A percentile compares a stretch with the other conserved stretches of the same genome.
phyloP scores from a whole-genome alignment of 108 stramenopile species.

The Cyclotella kingstonii region DNA sequence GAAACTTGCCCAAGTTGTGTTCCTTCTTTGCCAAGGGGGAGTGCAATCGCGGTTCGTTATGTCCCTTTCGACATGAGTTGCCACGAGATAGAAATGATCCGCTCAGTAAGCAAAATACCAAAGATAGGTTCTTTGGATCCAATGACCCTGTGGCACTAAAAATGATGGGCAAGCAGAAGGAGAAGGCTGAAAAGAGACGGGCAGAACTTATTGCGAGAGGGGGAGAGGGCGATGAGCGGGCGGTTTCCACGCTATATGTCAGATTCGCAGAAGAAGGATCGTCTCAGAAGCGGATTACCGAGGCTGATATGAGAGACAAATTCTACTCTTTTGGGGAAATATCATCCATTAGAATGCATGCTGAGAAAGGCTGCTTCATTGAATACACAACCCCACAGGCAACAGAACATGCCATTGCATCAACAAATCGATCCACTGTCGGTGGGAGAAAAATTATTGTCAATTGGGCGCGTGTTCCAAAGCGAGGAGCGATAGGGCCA shows the following conservation, averaged over 20 bases:
- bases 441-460: slow-evolving; percentile 61
- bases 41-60: slow-evolving; percentile 91
- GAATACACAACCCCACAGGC: slow-evolving; percentile 88
- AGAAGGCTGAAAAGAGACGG: slow-evolving; percentile 49
- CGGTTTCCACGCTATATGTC: slow-evolving; percentile 72
- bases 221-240: slow-evolving; percentile 69
- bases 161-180: slow-evolving; percentile 64
- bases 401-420: slow-evolving; percentile 78
- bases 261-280: slow-evolving; percentile 70
- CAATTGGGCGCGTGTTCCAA: slow-evolving; percentile 84
- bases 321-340: slow-evolving; percentile 88
- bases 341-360: slow-evolving; percentile 74
- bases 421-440: slow-evolving; percentile 62
- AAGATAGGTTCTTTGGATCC: slow-evolving; percentile 92
- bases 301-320: slow-evolving; percentile 67
- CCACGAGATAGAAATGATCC: slow-evolving; percentile 91
- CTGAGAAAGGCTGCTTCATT: slow-evolving; percentile 80
- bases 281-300: slow-evolving; percentile 56
- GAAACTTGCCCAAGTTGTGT: slow-evolving; percentile 95
- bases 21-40: slow-evolving; percentile 94
- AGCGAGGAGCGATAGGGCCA: slow-evolving; percentile 60
- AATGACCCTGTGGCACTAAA: slow-evolving; percentile 91
- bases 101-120: slow-evolving; percentile 90
- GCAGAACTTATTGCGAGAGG: slow-evolving; percentile 60
- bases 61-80: slow-evolving; percentile 98